A percentile compares a stretch with the other conserved stretches of the same genome.
phyloP scores from a whole-genome alignment of 768 basidiomycete species.

The Amanita muscaria region DNA sequence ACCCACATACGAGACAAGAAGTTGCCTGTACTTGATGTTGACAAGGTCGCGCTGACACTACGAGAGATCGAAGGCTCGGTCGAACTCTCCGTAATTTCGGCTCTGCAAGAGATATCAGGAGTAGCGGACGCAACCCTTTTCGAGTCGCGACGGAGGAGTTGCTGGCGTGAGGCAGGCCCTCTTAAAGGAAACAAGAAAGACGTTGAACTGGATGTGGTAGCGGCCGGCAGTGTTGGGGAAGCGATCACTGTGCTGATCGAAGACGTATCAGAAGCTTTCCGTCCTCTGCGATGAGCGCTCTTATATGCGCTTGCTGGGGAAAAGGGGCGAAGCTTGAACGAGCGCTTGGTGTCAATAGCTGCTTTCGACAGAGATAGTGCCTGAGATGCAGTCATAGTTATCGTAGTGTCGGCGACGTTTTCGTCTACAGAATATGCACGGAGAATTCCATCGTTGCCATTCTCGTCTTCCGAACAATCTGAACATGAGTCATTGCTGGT shows the following conservation, averaged over 20 bases:
- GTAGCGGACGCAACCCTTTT: slow-evolving; percentile 2
- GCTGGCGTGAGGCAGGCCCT: slow-evolving; percentile 2
- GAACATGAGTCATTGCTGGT: slow-evolving; percentile 27
- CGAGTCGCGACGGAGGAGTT: slow-evolving; percentile 6
- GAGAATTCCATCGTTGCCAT: slow-evolving; percentile 25
- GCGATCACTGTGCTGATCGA: slow-evolving; percentile 40
- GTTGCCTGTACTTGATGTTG: background rate
- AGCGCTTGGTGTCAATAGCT: slow-evolving; percentile 26
- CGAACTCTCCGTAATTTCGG: background rate
- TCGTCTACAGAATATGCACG: slow-evolving; percentile 18
- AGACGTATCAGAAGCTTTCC: slow-evolving; percentile 44
- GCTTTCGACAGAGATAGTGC: slow-evolving; percentile 10
- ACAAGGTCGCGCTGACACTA: slow-evolving; percentile 3
- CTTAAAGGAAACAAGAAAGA: slow-evolving; percentile 7
- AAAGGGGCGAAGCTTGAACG: slow-evolving; percentile 38
- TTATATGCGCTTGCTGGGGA: slow-evolving; percentile 21
- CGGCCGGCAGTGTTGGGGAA: slow-evolving; percentile 15
- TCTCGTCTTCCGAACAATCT: slow-evolving; percentile 39
- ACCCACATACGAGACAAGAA: slow-evolving; percentile 9
- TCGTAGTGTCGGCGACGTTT: slow-evolving; percentile 15
- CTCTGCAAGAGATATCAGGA: background rate
- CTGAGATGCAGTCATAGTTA: slow-evolving; percentile 16
- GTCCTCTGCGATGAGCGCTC: slow-evolving; percentile 21
- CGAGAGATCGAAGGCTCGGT: slow-evolving; percentile 8
- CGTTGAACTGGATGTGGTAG: slow-evolving; percentile 3